Percentiles rank a stretch among this genome's conserved stretches.
phyloP scores from a whole-genome alignment of 192 early-diverging fungal species.

The Entophlyctis helioformis region DNA sequence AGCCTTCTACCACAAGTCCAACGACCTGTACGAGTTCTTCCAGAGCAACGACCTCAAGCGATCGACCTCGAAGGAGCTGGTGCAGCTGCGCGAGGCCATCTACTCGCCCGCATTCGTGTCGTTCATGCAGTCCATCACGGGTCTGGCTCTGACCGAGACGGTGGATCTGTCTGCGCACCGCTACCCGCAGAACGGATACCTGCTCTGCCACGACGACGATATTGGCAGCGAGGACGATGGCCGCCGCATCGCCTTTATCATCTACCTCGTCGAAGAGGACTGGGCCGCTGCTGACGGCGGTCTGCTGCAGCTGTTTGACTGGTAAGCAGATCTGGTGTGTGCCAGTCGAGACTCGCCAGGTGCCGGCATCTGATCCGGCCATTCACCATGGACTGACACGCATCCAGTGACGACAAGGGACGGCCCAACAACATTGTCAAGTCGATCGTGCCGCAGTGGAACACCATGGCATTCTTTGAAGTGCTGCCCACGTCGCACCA shows the following conservation, averaged over 20 bases:
- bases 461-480: no score
- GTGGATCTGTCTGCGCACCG: constrained; percentile 58
- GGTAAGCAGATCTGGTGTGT: no score
- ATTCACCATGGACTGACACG: no score
- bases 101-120: constrained; percentile 48
- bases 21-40: constrained; percentile 61
- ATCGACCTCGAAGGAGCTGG: constrained; percentile 23
- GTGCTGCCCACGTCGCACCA: no score
- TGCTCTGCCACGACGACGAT: constrained; percentile 67
- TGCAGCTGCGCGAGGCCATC: constrained; percentile 39
- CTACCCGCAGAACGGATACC: constrained; percentile 46
- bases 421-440: no score
- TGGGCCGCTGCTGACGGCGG: constrained; percentile 56
- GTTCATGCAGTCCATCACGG: constrained; percentile 48
- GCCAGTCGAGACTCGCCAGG: no score
- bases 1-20: constrained; percentile 36
- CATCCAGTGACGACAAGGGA: no score
- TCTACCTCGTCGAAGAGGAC: constrained; percentile 55
- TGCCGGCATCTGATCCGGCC: no score
- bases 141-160: constrained; percentile 40
- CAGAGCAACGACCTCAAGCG: constrained; percentile 50
- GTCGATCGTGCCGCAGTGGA: no score
- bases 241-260: constrained; percentile 58
- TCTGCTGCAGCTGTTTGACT: constrained; percentile 46
- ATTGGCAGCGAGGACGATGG: constrained; percentile 46